Conservation (phyloP, 306 rosid species). For the Sicyos baderoa region DNA sequence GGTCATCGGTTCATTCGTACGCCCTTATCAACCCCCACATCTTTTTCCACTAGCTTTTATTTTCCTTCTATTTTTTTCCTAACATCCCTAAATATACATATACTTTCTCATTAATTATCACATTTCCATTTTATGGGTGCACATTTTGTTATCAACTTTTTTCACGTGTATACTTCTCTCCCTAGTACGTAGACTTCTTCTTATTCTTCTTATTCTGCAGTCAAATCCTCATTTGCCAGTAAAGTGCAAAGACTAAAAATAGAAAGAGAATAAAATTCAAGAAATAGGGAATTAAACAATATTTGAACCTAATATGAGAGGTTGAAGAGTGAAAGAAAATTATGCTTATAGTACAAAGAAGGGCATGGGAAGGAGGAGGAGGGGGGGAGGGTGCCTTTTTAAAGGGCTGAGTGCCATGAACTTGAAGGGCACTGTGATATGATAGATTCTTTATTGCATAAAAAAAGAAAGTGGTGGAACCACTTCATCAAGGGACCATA, state of each 20-base stretch:
- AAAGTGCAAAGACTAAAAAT: neutral
- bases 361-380: neutral
- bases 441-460: slow-evolving; percentile 16
- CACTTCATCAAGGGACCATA: slow-evolving; percentile 9
- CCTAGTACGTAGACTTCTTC: too few species aligned
- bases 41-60: too few species aligned
- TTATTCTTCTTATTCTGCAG: neutral
- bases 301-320: neutral
- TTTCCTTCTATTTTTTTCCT: too few species aligned
- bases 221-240: neutral
- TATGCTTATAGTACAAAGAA: neutral
- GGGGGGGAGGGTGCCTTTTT: neutral
- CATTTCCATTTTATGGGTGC: too few species aligned
- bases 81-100: too few species aligned
- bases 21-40: too few species aligned
- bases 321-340: neutral
- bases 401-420: slow-evolving; percentile 5
- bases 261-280: neutral
- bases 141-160: neutral
- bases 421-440: neutral
- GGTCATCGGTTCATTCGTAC: too few species aligned
- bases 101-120: too few species aligned
- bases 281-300: neutral
- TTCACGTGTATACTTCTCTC: neutral
- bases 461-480: slow-evolving; percentile 15